Evolutionary conservation across 306 rosid species (phyloP).

Genomic region (Inga oerstediana): DNA sequence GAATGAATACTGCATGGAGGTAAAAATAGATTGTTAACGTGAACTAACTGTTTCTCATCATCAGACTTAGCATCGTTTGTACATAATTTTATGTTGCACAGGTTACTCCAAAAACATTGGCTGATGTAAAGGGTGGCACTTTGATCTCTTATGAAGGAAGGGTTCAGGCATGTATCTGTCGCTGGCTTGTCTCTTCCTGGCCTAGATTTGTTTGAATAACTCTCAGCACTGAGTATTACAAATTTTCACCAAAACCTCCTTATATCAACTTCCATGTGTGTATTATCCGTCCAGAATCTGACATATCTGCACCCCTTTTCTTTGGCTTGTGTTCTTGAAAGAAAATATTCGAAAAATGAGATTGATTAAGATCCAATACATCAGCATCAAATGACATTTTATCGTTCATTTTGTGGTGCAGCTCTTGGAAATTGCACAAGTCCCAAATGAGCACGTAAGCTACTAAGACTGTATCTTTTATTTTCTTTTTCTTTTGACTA

Average conservation of each 20-base stretch:
- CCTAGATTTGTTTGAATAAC: slow-evolving; percentile 18
- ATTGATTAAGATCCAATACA: not conserved
- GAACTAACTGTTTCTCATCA: slow-evolving; percentile 6
- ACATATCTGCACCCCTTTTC: not conserved
- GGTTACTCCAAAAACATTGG: slow-evolving; percentile 95
- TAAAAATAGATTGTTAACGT: slow-evolving; percentile 32
- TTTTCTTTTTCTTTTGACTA: not conserved
- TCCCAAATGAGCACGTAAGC: slow-evolving; percentile 91
- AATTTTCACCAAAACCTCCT: not conserved
- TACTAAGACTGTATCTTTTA: slow-evolving; percentile 30
- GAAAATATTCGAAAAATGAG: slow-evolving; percentile 8
- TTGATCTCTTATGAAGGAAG: slow-evolving; percentile 93
- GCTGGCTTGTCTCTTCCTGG: slow-evolving; percentile 11
- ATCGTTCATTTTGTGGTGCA: slow-evolving; percentile 52
- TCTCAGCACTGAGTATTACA: not conserved
- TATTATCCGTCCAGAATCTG: slow-evolving; percentile 5
- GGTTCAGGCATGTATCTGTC: slow-evolving; percentile 62
- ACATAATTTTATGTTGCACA: slow-evolving; percentile 29
- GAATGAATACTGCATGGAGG: slow-evolving; percentile 98
- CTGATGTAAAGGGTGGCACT: slow-evolving; percentile 99
- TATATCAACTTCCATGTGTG: slow-evolving; percentile 17
- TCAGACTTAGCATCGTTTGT: slow-evolving; percentile 21
- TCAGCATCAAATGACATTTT: slow-evolving; percentile 17
- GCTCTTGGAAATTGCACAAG: slow-evolving; percentile 99
- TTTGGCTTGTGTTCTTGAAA: slow-evolving; percentile 14